phyloP scores from a whole-genome alignment of 768 basidiomycete species.

The Rhizopogon rudus region DNA sequence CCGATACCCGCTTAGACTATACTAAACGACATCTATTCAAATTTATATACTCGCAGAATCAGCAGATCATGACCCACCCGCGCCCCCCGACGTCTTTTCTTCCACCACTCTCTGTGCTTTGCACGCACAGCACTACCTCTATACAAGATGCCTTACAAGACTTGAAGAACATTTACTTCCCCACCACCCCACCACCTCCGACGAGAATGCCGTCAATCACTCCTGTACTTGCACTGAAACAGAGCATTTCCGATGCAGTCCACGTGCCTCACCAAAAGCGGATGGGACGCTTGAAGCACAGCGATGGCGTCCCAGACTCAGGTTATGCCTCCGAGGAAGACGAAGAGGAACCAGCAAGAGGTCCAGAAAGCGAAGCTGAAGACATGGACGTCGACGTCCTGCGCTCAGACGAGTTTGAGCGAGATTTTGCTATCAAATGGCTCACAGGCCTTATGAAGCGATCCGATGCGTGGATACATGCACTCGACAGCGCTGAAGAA shows the following conservation, averaged over 20 bases:
- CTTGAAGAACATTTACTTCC: constrained; percentile 51
- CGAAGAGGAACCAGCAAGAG: constrained; percentile 38
- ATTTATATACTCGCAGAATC: constrained; percentile 4
- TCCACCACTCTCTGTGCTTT: constrained; percentile 48
- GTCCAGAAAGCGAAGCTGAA: constrained; percentile 11
- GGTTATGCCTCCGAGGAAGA: constrained; percentile 76
- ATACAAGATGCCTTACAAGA: constrained; percentile 38
- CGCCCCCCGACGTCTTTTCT: constrained; percentile 46
- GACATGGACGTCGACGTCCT: constrained; percentile 39
- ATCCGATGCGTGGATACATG: constrained; percentile 45
- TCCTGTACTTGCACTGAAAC: constrained; percentile 16
- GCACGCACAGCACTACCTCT: constrained; percentile 27
- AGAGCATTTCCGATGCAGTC: constrained; percentile 9
- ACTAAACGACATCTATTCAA: background rate
- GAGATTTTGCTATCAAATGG: constrained; percentile 68
- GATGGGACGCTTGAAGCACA: constrained; percentile 25
- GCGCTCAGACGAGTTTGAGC: constrained; percentile 62
- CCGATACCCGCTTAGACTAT: constrained; percentile 5
- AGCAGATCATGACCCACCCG: constrained; percentile 10
- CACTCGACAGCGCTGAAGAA: constrained; percentile 12
- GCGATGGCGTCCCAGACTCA: constrained; percentile 55
- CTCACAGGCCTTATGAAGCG: constrained; percentile 63
- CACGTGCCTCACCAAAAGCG: constrained; percentile 22
- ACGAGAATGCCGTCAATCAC: background rate
- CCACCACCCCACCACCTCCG: constrained; percentile 24